Evolutionary conservation across 495 filamentous ascomycete genomes (phyloP), one percentile per base, ranked within the genome.

Genomic region (Letharia lupina): DNA sequence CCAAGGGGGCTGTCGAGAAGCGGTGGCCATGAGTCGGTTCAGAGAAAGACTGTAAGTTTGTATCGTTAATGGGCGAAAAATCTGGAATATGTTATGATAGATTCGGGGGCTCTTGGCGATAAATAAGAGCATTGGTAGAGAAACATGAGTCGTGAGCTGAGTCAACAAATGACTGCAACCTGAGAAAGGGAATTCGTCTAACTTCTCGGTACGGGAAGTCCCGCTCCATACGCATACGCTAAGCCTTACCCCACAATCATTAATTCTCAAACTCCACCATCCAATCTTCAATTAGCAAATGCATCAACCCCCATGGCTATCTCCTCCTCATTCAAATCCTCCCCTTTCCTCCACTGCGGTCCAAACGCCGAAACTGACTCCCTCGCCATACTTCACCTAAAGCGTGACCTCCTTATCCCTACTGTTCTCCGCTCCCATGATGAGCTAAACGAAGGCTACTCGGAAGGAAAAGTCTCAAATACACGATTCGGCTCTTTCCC

Each of bases 401-500:
- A 86, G 63, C 87, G 93, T 76, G 93, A 96, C 76, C 85, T 87
- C 61, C 84, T 89, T 63, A 78, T 88, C 59, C 91, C 93, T 35
- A 79, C 88, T 23, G 83, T 91, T 71, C 85, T 97, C 63, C 80
- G 80, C 59, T 75, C 80, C 37, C 75, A 80, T 35, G 80, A 85
- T 37, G 84, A 83, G 33, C 78, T 83, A 60, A 79, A 85, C 69
- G 83, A 84, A 65, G 89, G 90, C 68, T 91, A 93, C 69, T 81
- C 82, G 35, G 91, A 94, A 73, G 91, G 90, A 64, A 87, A 87
- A 65, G 89, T 96, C 13, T 84, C 88, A 64, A 98, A 94, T 74
- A 99, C 94, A 3, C 87, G 93, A 13, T 99, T 96, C 71, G 94
- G 94, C 35, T 93, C 91, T 7, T 99, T 95, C 71, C 94, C 94